phyloP scores from a whole-genome alignment of 129 eudicot genomes.

The Tagetes erecta region DNA sequence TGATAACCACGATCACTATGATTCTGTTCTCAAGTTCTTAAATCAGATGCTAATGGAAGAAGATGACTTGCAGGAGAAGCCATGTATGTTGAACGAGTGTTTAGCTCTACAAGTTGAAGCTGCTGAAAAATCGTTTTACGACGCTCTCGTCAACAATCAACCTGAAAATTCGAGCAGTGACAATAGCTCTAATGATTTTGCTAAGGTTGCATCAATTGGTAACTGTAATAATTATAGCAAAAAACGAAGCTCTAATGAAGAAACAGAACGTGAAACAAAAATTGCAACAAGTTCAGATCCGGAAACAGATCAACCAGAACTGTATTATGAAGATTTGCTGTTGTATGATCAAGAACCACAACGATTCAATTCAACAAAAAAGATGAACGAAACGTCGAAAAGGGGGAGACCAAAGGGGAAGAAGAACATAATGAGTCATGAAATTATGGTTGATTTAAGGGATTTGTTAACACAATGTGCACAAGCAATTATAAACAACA shows the following conservation, averaged over 20 bases:
- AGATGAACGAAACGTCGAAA: slow-evolving; percentile 26
- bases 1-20: slow-evolving; percentile 45
- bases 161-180: neutral
- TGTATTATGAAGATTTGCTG: slow-evolving; percentile 32
- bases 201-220: neutral
- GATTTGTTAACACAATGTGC: slow-evolving; percentile 62
- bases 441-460: slow-evolving; percentile 55
- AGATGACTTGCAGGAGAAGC: slow-evolving; percentile 49
- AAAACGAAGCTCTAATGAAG: slow-evolving; percentile 32
- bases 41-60: slow-evolving; percentile 68
- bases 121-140: slow-evolving; percentile 53
- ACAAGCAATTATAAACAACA: slow-evolving; percentile 49
- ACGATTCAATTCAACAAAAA: neutral
- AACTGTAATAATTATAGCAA: slow-evolving; percentile 6
- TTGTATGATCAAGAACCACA: slow-evolving; percentile 28
- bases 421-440: slow-evolving; percentile 22
- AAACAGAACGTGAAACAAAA: slow-evolving; percentile 25
- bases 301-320: slow-evolving; percentile 29
- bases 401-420: slow-evolving; percentile 44
- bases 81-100: slow-evolving; percentile 54
- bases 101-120: slow-evolving; percentile 57
- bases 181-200: neutral
- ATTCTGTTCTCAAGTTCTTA: slow-evolving; percentile 49
- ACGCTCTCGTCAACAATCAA: slow-evolving; percentile 39
- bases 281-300: slow-evolving; percentile 5